Conservation (phyloP, 163 green algal genomes). For the Scenedesmus sp. region DNA sequence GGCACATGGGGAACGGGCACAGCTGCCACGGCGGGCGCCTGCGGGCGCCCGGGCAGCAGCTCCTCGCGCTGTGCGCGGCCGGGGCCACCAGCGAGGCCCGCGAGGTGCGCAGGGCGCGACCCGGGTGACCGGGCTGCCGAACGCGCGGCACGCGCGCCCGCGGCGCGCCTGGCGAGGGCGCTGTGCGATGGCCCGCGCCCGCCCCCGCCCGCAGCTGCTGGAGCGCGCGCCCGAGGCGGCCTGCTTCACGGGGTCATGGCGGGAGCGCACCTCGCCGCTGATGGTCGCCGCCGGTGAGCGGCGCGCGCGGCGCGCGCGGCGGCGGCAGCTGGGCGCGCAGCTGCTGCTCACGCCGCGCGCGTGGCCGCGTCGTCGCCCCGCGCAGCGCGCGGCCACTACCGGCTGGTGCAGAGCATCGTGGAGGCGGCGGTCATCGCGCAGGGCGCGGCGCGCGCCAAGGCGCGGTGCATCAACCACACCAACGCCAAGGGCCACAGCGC, state of each 20-base stretch:
- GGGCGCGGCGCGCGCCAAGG: slow-evolving; percentile 48
- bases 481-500: slow-evolving; percentile 63
- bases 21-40: too few species aligned
- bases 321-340: neutral
- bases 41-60: too few species aligned
- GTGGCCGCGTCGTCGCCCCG: too few species aligned
- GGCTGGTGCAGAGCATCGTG: slow-evolving; percentile 62
- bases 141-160: too few species aligned
- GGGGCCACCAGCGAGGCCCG: too few species aligned
- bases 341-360: neutral
- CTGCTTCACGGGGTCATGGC: slow-evolving; percentile 8
- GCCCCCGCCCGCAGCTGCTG: slow-evolving; percentile 8
- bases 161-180: too few species aligned
- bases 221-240: neutral
- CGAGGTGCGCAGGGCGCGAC: too few species aligned
- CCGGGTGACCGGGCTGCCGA: too few species aligned
- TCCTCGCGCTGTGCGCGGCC: too few species aligned
- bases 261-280: slow-evolving; percentile 10
- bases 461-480: slow-evolving; percentile 59
- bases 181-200: too few species aligned
- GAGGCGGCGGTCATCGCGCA: slow-evolving; percentile 62
- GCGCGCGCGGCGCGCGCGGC: too few species aligned
- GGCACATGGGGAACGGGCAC: too few species aligned
- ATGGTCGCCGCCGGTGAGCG: slow-evolving; percentile 24
- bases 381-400: slow-evolving; percentile 59